Evolutionary conservation across 1,284 basidiomycete species (phyloP).

Genomic region (Melampsora americana): DNA sequence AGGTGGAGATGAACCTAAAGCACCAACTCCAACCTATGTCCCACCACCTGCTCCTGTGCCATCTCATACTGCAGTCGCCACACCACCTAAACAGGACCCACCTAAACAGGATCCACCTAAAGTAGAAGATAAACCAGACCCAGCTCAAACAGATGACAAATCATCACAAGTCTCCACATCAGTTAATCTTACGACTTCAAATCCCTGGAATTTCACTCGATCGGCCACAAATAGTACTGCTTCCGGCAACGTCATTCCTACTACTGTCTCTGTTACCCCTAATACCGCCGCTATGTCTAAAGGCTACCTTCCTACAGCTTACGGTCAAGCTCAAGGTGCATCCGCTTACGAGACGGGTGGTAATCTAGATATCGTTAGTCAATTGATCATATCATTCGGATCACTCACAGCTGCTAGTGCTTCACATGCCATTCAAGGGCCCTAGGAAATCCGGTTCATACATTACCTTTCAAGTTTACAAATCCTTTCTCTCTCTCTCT

Average conservation of each 20-base stretch:
- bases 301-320: no score
- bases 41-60: constrained; percentile 4
- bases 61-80: background rate
- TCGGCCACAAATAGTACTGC: no score
- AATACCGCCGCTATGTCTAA: no score
- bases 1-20: constrained; percentile 5
- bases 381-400: constrained; percentile 18
- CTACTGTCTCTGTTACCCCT: no score
- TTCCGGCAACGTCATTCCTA: no score
- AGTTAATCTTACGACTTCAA: background rate
- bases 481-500: no score
- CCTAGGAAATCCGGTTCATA: no score
- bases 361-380: constrained; percentile 16
- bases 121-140: background rate
- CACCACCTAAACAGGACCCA: background rate
- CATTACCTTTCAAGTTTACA: no score
- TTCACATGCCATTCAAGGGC: constrained; percentile 5
- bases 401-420: constrained; percentile 22
- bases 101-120: background rate
- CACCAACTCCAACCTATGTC: background rate
- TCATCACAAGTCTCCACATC: background rate
- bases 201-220: no score
- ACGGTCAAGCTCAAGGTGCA: no score
- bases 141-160: background rate
- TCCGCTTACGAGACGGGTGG: background rate